Percentiles rank a stretch among this genome's conserved stretches.
These are phyloP conservation scores for Podospora pseudoanserina DNA, from an alignment of 495 filamentous ascomycete genomes.

Conservation along the genomic window DNA sequence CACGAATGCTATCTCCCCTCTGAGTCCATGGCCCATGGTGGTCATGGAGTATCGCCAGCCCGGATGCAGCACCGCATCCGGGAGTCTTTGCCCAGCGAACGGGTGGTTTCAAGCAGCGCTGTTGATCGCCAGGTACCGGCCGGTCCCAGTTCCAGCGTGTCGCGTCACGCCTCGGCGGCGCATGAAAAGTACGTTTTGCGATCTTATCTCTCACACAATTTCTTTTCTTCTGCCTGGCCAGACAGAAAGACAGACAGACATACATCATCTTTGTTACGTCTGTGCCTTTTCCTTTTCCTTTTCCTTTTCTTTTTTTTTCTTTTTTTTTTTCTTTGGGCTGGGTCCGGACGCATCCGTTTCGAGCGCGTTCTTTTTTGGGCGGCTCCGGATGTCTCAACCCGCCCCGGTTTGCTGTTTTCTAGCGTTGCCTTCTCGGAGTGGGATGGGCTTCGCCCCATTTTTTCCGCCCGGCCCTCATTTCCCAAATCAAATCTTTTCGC, in stretches of 20 bases:
- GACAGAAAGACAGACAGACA: neutral
- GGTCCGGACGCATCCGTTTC: conserved; percentile 10
- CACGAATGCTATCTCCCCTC: conserved; percentile 53
- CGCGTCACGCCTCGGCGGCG: conserved; percentile 42
- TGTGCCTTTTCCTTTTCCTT: conserved; percentile 17
- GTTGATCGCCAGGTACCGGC: conserved; percentile 44
- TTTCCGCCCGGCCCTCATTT: conserved; percentile 34
- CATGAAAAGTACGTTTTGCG: conserved; percentile 44
- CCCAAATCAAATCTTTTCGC: conserved; percentile 26
- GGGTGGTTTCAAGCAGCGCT: conserved; percentile 38
- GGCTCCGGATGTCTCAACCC: conserved; percentile 22
- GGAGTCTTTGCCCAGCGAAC: conserved; percentile 46
- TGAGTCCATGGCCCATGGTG: conserved; percentile 48
- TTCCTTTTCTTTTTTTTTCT: conserved; percentile 17
- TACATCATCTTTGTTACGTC: conserved; percentile 10
- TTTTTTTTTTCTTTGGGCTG: neutral
- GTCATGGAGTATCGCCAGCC: conserved; percentile 40
- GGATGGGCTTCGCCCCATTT: conserved; percentile 28
- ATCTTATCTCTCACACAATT: neutral
- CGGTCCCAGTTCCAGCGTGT: conserved; percentile 36
- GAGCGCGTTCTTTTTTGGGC: conserved; percentile 16
- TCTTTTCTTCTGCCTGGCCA: conserved; percentile 11
- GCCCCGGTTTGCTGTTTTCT: conserved; percentile 23
- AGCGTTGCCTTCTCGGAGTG: conserved; percentile 27
- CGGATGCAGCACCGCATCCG: conserved; percentile 35